Evolutionary conservation across 2,329 filamentous ascomycete species (phyloP).

Genomic region (Fusarium sp.): DNA sequence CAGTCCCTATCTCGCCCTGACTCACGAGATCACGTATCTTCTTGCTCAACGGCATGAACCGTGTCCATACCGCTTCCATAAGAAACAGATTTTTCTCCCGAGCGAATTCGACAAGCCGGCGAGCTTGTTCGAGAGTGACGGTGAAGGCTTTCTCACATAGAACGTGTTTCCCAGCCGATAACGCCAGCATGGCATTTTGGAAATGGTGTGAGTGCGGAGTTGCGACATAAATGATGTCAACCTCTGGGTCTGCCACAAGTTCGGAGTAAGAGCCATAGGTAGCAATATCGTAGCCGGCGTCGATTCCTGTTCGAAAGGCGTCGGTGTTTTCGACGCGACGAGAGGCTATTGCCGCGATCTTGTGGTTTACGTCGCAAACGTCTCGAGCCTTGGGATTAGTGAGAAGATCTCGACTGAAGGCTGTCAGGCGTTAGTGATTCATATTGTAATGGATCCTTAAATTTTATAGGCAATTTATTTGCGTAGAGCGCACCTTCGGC

Average conservation of each 20-base stretch:
- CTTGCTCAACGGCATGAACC: slow-evolving; percentile 52
- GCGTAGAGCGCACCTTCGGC: too few species aligned
- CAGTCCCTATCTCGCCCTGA: slow-evolving; percentile 60
- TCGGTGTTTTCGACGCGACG: too few species aligned
- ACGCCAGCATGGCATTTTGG: slow-evolving; percentile 52
- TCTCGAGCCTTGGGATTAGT: too few species aligned
- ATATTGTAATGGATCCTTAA: too few species aligned
- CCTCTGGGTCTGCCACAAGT: slow-evolving; percentile 51
- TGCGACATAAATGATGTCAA: slow-evolving; percentile 56
- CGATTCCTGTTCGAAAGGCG: too few species aligned
- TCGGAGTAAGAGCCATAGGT: slow-evolving; percentile 47
- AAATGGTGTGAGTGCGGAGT: slow-evolving; percentile 56
- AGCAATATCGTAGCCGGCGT: too few species aligned
- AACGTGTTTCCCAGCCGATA: slow-evolving; percentile 55
- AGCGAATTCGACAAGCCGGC: slow-evolving; percentile 48
- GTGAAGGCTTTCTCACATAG: slow-evolving; percentile 57
- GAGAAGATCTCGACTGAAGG: too few species aligned
- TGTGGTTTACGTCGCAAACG: too few species aligned
- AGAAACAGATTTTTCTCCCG: slow-evolving; percentile 53
- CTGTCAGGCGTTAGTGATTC: too few species aligned
- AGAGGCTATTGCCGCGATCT: too few species aligned
- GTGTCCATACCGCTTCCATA: slow-evolving; percentile 57
- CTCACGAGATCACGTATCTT: slow-evolving; percentile 52
- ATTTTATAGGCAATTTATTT: too few species aligned
- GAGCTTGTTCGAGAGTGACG: slow-evolving; percentile 50